Conservation (phyloP, 306 rosid species). For the Canavalia gladiata region DNA sequence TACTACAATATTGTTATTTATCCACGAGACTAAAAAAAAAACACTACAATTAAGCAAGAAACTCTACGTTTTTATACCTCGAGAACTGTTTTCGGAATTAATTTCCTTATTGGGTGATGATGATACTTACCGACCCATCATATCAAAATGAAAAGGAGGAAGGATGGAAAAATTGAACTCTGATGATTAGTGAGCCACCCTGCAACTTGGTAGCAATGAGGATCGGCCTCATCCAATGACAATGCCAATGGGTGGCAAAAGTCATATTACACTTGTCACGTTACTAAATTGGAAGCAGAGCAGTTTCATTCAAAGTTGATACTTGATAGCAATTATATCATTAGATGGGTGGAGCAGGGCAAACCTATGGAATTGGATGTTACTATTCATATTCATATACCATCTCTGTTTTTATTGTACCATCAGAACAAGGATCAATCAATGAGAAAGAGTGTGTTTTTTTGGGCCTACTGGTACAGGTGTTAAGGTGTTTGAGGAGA, state of each 20-base stretch:
- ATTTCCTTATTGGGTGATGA: conserved; percentile 15
- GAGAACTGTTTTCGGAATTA: neutral
- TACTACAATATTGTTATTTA: neutral
- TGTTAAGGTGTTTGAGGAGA: conserved; percentile 32
- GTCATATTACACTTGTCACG: conserved; percentile 21
- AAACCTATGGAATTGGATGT: conserved; percentile 25
- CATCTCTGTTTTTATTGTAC: conserved; percentile 19
- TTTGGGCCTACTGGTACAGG: conserved; percentile 15
- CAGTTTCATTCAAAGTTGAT: conserved; percentile 16
- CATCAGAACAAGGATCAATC: conserved; percentile 4
- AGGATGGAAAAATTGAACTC: neutral
- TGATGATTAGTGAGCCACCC: conserved; percentile 1
- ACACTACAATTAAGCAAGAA: neutral
- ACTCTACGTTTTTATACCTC: neutral
- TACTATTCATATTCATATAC: neutral
- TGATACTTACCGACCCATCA: neutral
- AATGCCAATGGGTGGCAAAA: conserved; percentile 33
- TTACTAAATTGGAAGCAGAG: conserved; percentile 4
- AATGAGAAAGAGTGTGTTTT: conserved; percentile 2
- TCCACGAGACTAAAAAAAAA: neutral
- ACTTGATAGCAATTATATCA: conserved; percentile 3
- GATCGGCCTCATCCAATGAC: conserved; percentile 12
- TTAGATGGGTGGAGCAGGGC: neutral
- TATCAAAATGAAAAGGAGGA: neutral
- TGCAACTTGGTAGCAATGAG: conserved; percentile 24